Base-by-base conservation (phyloP, 345 rosid genomes). In the Rhodomyrtus tomentosa region DNA sequence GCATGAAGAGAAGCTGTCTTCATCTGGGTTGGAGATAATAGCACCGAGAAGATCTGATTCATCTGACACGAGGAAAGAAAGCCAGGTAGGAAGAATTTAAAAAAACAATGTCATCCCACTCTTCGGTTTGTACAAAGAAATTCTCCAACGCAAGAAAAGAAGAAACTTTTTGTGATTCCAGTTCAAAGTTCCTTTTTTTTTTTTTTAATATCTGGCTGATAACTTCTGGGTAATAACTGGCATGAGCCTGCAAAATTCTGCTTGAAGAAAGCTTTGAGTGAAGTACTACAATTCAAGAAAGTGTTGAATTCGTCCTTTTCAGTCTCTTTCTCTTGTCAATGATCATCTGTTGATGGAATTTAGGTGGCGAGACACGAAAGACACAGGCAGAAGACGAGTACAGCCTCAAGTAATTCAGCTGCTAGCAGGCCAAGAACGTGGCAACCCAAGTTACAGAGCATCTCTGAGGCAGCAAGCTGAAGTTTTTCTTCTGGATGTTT, bases 391-490 rank as follows among this genome's bases (percentile, higher is more conserved):
- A 58, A 90, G 84, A 89, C 89, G 85, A 84, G 91, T 49, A 38
- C 92, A 86, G 7, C 89, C 82, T 51, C 92, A 15, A 85, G 56
- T 50, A 90, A 90, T 90, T 81, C 92, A 48, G 88, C 88, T 6
- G 82, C 85, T 36, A 84, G 84, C 42, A 93, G 88, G 92, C 90
- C 94, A 89, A 93, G 91, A 88, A 88, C 94, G 59, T 96, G 99
- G 98, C 98, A 95, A 74, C 99, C 99, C 42, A 93, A 98, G n/a
- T 88, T 96, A 16, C 86, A 93, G 86, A 96, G 97, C 95, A 96
- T 95, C 89, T 92, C 93, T 12, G 98, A 96, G 87, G 93, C 94
- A 82, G 88, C 90, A 83, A 91, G 87, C 89, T 92, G 50, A 91
- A 59, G 40, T 82, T 86, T 85, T 86, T 50, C 73, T 68, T 32